These are phyloP conservation scores for Capronia americana DNA, from an alignment of 2,329 filamentous ascomycete genomes.

Conservation along the genomic window DNA sequence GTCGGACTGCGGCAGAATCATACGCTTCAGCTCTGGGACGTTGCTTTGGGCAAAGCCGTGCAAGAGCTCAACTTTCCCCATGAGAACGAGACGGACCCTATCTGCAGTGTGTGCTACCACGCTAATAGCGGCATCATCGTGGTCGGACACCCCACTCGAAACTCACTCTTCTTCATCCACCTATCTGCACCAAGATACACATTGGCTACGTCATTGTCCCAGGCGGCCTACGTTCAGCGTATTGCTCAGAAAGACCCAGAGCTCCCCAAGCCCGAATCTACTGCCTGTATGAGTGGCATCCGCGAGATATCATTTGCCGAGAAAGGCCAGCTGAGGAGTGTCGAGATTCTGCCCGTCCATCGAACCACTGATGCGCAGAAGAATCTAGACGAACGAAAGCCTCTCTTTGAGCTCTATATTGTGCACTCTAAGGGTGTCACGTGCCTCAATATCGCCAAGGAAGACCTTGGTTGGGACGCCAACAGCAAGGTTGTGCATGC, in stretches of 20 bases:
- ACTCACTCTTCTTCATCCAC: conserved; percentile 97
- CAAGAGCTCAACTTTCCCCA: conserved; percentile 97
- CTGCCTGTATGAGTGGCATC: conserved; percentile 95
- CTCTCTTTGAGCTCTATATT: conserved; percentile 91
- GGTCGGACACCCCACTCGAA: conserved; percentile 93
- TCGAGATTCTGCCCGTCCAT: conserved; percentile 81
- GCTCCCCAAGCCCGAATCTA: conserved; percentile 86
- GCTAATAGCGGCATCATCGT: conserved; percentile 90
- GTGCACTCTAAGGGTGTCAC: conserved; percentile 99
- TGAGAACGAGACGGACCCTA: conserved; percentile 94
- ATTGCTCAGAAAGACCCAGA: conserved; percentile 73
- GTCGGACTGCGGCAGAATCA: conserved; percentile 99
- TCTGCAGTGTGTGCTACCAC: conserved; percentile 96
- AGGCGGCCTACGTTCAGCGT: conserved; percentile 84
- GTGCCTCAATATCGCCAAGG: conserved; percentile 81
- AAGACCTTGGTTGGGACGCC: conserved; percentile 87
- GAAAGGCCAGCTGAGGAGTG: conserved; percentile 83
- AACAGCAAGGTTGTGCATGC: conserved; percentile 85
- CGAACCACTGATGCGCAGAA: conserved; percentile 58
- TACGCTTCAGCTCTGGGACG: conserved; percentile 96
- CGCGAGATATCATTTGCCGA: conserved; percentile 91
- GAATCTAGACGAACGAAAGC: conserved; percentile 67
- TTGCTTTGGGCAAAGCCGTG: conserved; percentile 91
- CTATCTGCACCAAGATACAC: conserved; percentile 93
- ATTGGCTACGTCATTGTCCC: conserved; percentile 72